Evolutionary conservation across 2,329 filamentous ascomycete species (phyloP).

Genomic region (Coniella lustricola): DNA sequence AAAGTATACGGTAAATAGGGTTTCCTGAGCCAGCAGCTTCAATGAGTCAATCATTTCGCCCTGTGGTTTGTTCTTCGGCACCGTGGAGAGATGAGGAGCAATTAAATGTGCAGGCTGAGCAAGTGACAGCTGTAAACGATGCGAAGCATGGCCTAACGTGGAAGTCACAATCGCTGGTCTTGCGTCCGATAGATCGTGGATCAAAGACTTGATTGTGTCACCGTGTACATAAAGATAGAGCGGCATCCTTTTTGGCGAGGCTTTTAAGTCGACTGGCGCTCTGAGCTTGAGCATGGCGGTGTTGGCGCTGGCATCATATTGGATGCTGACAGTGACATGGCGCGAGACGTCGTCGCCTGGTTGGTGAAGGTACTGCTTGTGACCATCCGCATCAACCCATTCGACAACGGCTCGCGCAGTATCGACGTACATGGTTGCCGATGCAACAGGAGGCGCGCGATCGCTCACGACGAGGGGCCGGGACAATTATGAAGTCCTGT

Average conservation of each 20-base stretch:
- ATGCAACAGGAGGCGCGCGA: neutral
- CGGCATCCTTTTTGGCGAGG: neutral
- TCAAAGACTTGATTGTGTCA: neutral
- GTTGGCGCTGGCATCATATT: neutral
- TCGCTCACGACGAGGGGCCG: neutral
- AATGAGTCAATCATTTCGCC: slow-evolving; percentile 1
- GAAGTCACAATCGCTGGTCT: neutral
- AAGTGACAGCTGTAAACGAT: neutral
- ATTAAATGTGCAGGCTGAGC: neutral
- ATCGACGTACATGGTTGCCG: neutral
- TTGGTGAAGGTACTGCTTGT: neutral
- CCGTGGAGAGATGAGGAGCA: neutral
- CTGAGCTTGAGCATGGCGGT: neutral
- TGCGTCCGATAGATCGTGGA: neutral
- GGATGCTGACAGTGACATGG: neutral
- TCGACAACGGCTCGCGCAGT: neutral
- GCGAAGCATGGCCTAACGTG: neutral
- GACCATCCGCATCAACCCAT: neutral
- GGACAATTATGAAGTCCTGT: neutral
- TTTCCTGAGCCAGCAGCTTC: neutral
- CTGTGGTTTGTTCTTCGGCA: neutral
- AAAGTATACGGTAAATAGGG: neutral
- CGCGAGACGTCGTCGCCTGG: neutral
- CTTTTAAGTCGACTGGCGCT: neutral
- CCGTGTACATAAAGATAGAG: neutral